These are phyloP conservation scores for Camelina sativa DNA, from an alignment of 345 rosid genomes.

Conservation along the genomic window DNA sequence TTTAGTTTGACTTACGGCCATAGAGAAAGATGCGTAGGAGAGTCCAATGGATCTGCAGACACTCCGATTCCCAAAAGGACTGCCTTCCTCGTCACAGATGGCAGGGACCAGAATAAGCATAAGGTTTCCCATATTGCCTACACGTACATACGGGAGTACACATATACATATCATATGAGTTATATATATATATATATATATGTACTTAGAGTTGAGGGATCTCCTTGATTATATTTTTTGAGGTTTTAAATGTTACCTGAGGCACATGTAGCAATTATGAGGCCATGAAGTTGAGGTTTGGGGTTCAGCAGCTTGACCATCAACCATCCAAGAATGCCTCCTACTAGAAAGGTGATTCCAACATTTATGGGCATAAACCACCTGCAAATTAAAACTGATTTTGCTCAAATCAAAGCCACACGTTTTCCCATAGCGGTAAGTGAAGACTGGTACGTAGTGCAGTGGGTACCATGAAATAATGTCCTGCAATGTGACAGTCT, in stretches of 20 bases:
- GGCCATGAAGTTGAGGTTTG: slow-evolving; percentile 78
- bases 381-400: slow-evolving; percentile 56
- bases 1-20: slow-evolving; percentile 72
- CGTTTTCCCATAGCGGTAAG: background rate
- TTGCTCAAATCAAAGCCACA: background rate
- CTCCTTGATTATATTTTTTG: background rate
- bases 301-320: slow-evolving; percentile 78
- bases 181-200: background rate
- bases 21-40: slow-evolving; percentile 93
- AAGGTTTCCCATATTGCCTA: slow-evolving; percentile 93
- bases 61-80: slow-evolving; percentile 68
- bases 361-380: slow-evolving; percentile 99
- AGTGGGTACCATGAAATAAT: slow-evolving; percentile 76
- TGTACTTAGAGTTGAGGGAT: background rate
- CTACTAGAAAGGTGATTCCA: slow-evolving; percentile 77
- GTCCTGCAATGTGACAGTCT: slow-evolving; percentile 85
- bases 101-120: slow-evolving; percentile 81
- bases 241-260: slow-evolving; percentile 54
- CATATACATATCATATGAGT: slow-evolving; percentile 1
- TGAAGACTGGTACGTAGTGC: background rate
- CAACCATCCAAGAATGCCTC: slow-evolving; percentile 88
- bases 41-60: slow-evolving; percentile 69
- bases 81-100: slow-evolving; percentile 76
- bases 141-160: background rate
- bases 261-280: slow-evolving; percentile 81